These are phyloP conservation scores for Schizonepeta tenuifolia DNA, from an alignment of 257 asterid genomes.

Conservation along the genomic window DNA sequence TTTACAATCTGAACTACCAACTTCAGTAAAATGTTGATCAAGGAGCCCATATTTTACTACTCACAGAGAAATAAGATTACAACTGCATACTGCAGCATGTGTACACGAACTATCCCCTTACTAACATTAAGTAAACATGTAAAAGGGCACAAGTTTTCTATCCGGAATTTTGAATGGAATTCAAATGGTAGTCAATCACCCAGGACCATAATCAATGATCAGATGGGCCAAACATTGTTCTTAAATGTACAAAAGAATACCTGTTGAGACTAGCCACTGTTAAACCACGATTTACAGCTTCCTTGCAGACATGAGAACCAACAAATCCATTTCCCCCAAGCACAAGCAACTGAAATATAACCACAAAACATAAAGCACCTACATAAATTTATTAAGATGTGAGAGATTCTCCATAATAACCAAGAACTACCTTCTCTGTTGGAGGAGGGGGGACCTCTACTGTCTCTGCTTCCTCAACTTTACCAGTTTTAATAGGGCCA, in stretches of 20 bases:
- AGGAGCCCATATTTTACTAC: not conserved
- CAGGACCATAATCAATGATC: slow-evolving; percentile 17
- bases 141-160: not conserved
- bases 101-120: not conserved
- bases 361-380: slow-evolving; percentile 9
- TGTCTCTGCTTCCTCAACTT: slow-evolving; percentile 89
- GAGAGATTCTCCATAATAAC: slow-evolving; percentile 25
- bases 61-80: not conserved
- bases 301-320: slow-evolving; percentile 93
- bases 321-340: slow-evolving; percentile 98
- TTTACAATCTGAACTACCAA: not conserved
- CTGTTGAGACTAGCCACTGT: slow-evolving; percentile 93
- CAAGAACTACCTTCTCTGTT: slow-evolving; percentile 71
- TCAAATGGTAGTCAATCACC: not conserved
- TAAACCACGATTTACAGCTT: slow-evolving; percentile 78
- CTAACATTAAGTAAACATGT: not conserved
- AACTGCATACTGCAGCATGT: slow-evolving; percentile 16
- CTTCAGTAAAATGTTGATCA: not conserved
- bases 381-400: slow-evolving; percentile 1
- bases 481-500: slow-evolving; percentile 48
- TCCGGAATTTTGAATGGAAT: slow-evolving; percentile 1
- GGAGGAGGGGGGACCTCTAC: slow-evolving; percentile 77
- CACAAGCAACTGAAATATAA: slow-evolving; percentile 76
- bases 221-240: slow-evolving; percentile 5
- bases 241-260: slow-evolving; percentile 42